Percentiles rank a stretch among this genome's conserved stretches.
Evolutionary conservation across 176 grass and related monocot genomes (phyloP).

Genomic region (Saccharum officinarum): DNA sequence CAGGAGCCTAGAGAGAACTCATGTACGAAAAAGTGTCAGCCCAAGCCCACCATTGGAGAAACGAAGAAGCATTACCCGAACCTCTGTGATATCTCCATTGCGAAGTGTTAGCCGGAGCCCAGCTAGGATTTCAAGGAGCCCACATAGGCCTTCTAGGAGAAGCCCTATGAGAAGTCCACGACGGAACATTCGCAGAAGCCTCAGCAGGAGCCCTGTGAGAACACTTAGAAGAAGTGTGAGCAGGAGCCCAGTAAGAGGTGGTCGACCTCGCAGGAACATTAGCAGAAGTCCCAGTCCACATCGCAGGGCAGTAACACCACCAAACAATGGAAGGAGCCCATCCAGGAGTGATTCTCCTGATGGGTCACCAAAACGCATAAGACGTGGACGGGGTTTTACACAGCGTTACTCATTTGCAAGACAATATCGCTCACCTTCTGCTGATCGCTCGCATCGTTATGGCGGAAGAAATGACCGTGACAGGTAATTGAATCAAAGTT

Average conservation of each 20-base stretch:
- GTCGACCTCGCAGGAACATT: slow-evolving; percentile 53
- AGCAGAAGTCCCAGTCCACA: slow-evolving; percentile 73
- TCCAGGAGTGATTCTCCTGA: slow-evolving; percentile 88
- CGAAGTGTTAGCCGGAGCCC: slow-evolving; percentile 29
- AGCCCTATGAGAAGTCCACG: slow-evolving; percentile 62
- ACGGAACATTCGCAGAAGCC: slow-evolving; percentile 49
- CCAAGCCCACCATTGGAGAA: slow-evolving; percentile 51
- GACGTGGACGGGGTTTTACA: slow-evolving; percentile 87
- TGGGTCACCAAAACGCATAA: slow-evolving; percentile 86
- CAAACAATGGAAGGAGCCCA: slow-evolving; percentile 75
- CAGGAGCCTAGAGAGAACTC: slow-evolving; percentile 52
- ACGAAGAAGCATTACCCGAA: slow-evolving; percentile 56
- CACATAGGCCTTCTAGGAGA: slow-evolving; percentile 47
- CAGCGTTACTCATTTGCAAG: slow-evolving; percentile 94
- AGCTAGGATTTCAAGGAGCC: slow-evolving; percentile 36
- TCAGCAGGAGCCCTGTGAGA: slow-evolving; percentile 72
- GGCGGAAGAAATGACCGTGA: slow-evolving; percentile 79
- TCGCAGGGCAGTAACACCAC: slow-evolving; percentile 64
- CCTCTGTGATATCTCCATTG: slow-evolving; percentile 24
- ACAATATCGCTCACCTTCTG: slow-evolving; percentile 85
- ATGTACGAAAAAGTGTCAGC: slow-evolving; percentile 44
- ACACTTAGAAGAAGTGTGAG: slow-evolving; percentile 67
- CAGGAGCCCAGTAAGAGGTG: slow-evolving; percentile 65
- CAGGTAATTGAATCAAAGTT: slow-evolving; percentile 48
- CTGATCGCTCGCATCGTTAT: slow-evolving; percentile 71